Conservation (phyloP, 768 basidiomycete species). For the Trametes coccinea region DNA sequence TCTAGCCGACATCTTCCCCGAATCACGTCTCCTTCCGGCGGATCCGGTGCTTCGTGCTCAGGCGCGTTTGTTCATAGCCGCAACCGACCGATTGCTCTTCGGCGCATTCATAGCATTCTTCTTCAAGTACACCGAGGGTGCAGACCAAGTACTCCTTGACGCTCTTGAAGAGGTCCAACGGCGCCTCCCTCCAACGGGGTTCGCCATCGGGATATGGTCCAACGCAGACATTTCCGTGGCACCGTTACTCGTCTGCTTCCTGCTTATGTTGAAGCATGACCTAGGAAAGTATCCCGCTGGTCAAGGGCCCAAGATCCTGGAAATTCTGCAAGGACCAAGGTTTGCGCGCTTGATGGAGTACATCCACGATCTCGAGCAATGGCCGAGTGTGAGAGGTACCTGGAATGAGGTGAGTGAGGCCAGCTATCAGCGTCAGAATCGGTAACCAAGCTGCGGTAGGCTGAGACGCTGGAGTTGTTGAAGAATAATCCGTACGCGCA, state of each 20-base stretch:
- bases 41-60: slow-evolving; percentile 58
- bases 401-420: background rate
- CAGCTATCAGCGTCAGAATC: no score
- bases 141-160: slow-evolving; percentile 40
- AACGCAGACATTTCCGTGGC: slow-evolving; percentile 61
- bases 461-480: no score
- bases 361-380: background rate
- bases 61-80: slow-evolving; percentile 63
- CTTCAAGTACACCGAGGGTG: slow-evolving; percentile 50
- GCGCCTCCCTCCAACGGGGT: slow-evolving; percentile 51
- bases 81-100: slow-evolving; percentile 43
- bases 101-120: slow-evolving; percentile 41
- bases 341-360: background rate
- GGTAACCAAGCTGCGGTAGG: no score
- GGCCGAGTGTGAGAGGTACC: background rate
- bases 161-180: slow-evolving; percentile 49
- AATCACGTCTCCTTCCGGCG: slow-evolving; percentile 49
- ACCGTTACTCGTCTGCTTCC: slow-evolving; percentile 57
- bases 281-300: background rate
- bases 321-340: background rate
- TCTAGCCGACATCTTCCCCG: slow-evolving; percentile 57
- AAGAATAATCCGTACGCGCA: no score
- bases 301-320: background rate
- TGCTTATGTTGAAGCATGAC: slow-evolving; percentile 36
- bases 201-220: slow-evolving; percentile 46